These are phyloP conservation scores for Ensete ventricosum DNA, from an alignment of 176 grass and related monocot species.

Conservation along the genomic window DNA sequence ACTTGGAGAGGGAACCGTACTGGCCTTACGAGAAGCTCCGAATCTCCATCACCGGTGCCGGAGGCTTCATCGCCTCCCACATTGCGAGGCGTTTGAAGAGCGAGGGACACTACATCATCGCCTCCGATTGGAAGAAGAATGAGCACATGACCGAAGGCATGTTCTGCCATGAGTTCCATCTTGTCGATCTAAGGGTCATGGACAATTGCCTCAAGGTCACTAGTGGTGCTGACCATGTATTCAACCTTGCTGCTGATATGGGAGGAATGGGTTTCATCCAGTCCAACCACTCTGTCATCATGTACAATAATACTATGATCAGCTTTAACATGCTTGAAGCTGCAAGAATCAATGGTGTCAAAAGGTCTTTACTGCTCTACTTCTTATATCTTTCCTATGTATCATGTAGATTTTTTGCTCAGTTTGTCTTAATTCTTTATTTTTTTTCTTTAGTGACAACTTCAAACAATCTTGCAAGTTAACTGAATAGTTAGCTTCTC, in stretches of 20 bases:
- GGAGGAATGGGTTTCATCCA: slow-evolving; percentile 52
- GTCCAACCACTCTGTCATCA: slow-evolving; percentile 46
- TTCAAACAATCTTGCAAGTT: no score
- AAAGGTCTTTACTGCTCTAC: slow-evolving; percentile 21
- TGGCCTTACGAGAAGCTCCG: background rate
- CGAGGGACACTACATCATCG: slow-evolving; percentile 4
- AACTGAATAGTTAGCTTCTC: no score
- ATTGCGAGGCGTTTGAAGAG: slow-evolving; percentile 1
- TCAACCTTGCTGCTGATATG: slow-evolving; percentile 52
- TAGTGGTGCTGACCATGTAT: slow-evolving; percentile 36
- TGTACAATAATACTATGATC: slow-evolving; percentile 51
- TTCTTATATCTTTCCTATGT: no score
- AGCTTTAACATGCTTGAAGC: slow-evolving; percentile 51
- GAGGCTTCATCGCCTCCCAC: slow-evolving; percentile 11
- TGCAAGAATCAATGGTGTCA: slow-evolving; percentile 31
- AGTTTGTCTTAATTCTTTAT: background rate
- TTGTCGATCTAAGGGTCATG: slow-evolving; percentile 28
- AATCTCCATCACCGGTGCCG: slow-evolving; percentile 1
- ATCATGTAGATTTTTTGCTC: background rate
- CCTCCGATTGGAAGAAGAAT: slow-evolving; percentile 10
- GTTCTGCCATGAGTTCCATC: slow-evolving; percentile 13
- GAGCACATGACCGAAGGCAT: slow-evolving; percentile 7
- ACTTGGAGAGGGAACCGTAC: slow-evolving; percentile 1
- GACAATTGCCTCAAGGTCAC: slow-evolving; percentile 46
- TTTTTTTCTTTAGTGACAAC: background rate